Conservation (phyloP, 164 flowering plant species). For the Dillenia turbinata region DNA sequence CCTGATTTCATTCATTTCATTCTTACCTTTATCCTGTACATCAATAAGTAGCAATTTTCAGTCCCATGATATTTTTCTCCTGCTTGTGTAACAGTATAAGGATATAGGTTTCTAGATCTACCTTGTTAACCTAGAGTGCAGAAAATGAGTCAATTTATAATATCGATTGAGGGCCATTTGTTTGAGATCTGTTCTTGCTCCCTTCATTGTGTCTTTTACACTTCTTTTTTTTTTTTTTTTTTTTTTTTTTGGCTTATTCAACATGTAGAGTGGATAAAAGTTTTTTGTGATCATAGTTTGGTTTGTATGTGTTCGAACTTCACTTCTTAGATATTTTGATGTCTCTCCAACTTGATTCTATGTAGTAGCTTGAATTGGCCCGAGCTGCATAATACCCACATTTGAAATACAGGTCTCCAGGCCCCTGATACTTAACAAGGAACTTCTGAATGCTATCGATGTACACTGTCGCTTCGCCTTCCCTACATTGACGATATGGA, state of each 20-base stretch:
- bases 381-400: constrained; percentile 27
- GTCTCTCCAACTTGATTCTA: constrained; percentile 32
- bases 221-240: no score
- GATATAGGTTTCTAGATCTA: not conserved
- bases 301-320: no score
- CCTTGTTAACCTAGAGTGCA: not conserved
- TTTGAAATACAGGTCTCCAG: constrained; percentile 27
- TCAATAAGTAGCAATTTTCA: not conserved
- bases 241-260: no score
- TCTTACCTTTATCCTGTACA: not conserved
- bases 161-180: not conserved
- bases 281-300: no score
- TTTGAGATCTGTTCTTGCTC: no score
- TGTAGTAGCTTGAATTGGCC: constrained; percentile 18
- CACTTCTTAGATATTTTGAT: constrained; percentile 13
- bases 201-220: no score
- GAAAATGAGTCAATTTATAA: not conserved
- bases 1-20: constrained; percentile 2
- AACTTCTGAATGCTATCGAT: constrained; percentile 14
- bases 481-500: constrained; percentile 25
- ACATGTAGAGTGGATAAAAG: no score
- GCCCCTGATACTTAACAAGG: constrained; percentile 18
- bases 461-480: constrained; percentile 20
- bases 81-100: not conserved
- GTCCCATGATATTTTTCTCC: not conserved